Percentiles rank a stretch among this genome's conserved stretches.
Conservation (phyloP, 2,329 filamentous ascomycete species). For the Arthrobotrys conoides region DNA sequence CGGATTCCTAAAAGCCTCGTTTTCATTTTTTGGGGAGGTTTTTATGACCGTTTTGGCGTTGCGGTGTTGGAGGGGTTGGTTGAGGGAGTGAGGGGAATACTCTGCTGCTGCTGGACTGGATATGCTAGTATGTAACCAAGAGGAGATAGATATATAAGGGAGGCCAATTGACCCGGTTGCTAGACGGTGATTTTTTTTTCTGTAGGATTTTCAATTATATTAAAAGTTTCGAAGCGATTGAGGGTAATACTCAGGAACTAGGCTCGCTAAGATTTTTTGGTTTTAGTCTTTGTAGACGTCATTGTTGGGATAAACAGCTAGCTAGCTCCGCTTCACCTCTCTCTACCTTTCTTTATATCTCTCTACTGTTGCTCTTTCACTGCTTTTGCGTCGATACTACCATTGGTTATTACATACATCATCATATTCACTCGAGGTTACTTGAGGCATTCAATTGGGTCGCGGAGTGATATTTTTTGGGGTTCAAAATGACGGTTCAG, state of each 20-base stretch:
- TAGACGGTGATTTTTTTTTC: neutral
- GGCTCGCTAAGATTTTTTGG: neutral
- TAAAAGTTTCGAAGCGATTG: neutral
- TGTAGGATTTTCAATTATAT: neutral
- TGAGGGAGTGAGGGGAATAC: neutral
- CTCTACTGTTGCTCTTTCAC: neutral
- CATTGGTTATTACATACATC: neutral
- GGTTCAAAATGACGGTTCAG: conserved; percentile 13
- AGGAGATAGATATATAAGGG: neutral
- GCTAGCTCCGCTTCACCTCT: neutral
- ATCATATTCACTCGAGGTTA: neutral
- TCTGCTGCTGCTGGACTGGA: neutral
- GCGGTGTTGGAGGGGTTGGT: neutral
- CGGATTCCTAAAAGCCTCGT: conserved; percentile 22
- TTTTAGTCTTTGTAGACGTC: conserved; percentile 32
- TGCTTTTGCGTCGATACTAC: neutral
- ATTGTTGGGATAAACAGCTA: conserved; percentile 29
- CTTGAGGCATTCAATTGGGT: neutral
- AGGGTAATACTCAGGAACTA: neutral
- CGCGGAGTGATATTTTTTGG: neutral
- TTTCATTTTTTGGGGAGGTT: neutral
- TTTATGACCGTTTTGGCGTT: neutral
- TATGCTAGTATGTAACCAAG: too few species aligned
- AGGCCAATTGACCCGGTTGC: neutral
- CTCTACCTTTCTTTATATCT: neutral